Evolutionary conservation across 2,329 filamentous ascomycete genomes (phyloP).

Genomic region (Coniella lustricola): DNA sequence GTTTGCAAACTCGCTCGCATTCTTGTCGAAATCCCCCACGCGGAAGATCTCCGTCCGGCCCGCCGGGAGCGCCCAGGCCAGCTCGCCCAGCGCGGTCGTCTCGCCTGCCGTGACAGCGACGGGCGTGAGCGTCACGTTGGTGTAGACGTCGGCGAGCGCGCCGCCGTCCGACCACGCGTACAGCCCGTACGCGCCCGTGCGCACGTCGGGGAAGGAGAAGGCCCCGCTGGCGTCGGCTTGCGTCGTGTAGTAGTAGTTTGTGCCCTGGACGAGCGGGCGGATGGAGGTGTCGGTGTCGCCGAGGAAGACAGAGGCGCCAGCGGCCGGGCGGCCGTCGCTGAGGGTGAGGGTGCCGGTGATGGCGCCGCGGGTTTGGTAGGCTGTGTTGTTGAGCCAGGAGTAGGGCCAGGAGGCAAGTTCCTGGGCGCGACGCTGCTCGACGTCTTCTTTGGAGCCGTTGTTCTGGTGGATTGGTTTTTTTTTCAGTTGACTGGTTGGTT

Average conservation of each 20-base stretch:
- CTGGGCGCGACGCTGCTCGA: slow-evolving; percentile 28
- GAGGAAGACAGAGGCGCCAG: slow-evolving; percentile 41
- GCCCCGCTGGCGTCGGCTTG: slow-evolving; percentile 35
- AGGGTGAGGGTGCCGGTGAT: slow-evolving; percentile 37
- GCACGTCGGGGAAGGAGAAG: slow-evolving; percentile 38
- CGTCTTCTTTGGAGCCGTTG: slow-evolving; percentile 38
- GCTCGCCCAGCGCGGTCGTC: slow-evolving; percentile 29
- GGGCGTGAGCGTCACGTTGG: slow-evolving; percentile 34
- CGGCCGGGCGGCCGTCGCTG: slow-evolving; percentile 40
- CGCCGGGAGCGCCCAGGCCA: slow-evolving; percentile 34
- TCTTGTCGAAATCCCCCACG: slow-evolving; percentile 41
- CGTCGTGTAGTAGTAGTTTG: slow-evolving; percentile 41
- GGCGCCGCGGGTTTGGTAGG: slow-evolving; percentile 41
- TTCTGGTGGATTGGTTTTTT: slow-evolving; percentile 26
- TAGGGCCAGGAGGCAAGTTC: slow-evolving; percentile 42
- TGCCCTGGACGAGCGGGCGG: slow-evolving; percentile 40
- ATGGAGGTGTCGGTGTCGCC: slow-evolving; percentile 39
- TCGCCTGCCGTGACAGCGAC: slow-evolving; percentile 29
- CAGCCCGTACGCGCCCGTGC: slow-evolving; percentile 37
- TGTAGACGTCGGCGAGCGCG: slow-evolving; percentile 36
- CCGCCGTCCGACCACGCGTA: slow-evolving; percentile 45
- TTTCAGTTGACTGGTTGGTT: not conserved
- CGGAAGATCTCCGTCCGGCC: slow-evolving; percentile 37
- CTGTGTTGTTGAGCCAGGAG: slow-evolving; percentile 37
- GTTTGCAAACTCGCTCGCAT: slow-evolving; percentile 35